Base-by-base conservation (phyloP, 2,329 filamentous ascomycete species). In the Cladophialophora chaetospira region DNA sequence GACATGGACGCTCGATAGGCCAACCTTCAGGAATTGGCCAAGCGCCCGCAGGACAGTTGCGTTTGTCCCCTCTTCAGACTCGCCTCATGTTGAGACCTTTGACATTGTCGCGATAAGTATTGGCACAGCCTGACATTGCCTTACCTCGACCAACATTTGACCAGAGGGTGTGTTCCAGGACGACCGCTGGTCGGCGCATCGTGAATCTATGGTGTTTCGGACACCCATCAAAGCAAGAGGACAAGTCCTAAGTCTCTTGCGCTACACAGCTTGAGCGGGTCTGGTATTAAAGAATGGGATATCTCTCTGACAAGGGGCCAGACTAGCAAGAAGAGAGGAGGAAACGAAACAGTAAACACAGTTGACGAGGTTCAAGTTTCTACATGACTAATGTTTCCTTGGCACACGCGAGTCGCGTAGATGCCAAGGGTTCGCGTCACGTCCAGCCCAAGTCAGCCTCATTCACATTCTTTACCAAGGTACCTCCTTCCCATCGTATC, bases 401-500 rank as follows among this genome's bases (percentile, higher is more conserved):
- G n/a, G n/a, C n/a, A n/a, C 6, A 2, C 17, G 17, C 8, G 15
- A 4, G 8, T 21, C 15, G 17, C 23, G 4, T 26, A 11, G 9
- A 8, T 6, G 4, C 8, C 13, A 1, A 25, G 8, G 31, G 23
- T 23, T 49, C 29, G 45, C 33, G 26, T 1, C 4, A 5, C 19
- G 11, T 35, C 3, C 31, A 36, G 28, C 31, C 10, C 8, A 38
- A 17, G n/a, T n/a, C n/a, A n/a, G n/a, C n/a, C n/a, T n/a, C n/a
- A n/a, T n/a, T n/a, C n/a, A n/a, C n/a, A n/a, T 17, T 26, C 25
- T 28, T 56, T 60, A 73, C 72, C 70, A 73, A 4, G 67, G 66
- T 3, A 68, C 28, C 38, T 70, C 67, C 36, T 64, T 58, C n/a
- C 73, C 73, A 63, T 71, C 65, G 58, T 76, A 76, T 47, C 66